A percentile compares a stretch with the other conserved stretches of the same genome.
Conservation (phyloP, 208 protist genomes). For the Trypanosoma caninum region DNA sequence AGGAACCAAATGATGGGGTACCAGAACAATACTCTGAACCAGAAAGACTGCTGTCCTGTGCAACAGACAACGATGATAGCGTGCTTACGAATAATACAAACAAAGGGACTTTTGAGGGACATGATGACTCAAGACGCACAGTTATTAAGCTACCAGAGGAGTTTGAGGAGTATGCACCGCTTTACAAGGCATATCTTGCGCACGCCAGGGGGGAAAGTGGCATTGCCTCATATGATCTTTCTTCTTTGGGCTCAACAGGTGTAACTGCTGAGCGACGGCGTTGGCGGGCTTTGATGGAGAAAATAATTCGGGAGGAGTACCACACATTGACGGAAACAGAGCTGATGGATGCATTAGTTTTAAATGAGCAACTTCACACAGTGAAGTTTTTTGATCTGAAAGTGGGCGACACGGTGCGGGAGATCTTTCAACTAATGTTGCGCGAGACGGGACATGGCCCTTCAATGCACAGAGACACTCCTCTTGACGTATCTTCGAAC, state of each 20-base stretch:
- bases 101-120: neutral
- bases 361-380: slow-evolving; percentile 81
- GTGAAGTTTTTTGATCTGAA: slow-evolving; percentile 87
- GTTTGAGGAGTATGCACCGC: slow-evolving; percentile 50
- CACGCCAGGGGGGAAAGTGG: slow-evolving; percentile 53
- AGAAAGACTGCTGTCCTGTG: neutral
- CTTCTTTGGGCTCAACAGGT: slow-evolving; percentile 38
- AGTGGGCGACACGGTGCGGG: slow-evolving; percentile 75
- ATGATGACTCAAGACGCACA: neutral
- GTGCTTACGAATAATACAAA: neutral
- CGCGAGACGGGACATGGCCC: slow-evolving; percentile 39
- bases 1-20: neutral
- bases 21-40: neutral
- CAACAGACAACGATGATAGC: neutral
- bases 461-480: slow-evolving; percentile 51
- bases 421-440: slow-evolving; percentile 68
- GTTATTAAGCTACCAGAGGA: slow-evolving; percentile 19
- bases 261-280: slow-evolving; percentile 50
- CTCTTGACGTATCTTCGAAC: slow-evolving; percentile 48
- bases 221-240: slow-evolving; percentile 55
- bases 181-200: slow-evolving; percentile 62
- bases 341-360: slow-evolving; percentile 46
- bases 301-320: slow-evolving; percentile 72
- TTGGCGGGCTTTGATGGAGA: slow-evolving; percentile 78
- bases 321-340: slow-evolving; percentile 53